Evolutionary conservation across 306 rosid species (phyloP).

Genomic region (Cicer cuneatum): DNA sequence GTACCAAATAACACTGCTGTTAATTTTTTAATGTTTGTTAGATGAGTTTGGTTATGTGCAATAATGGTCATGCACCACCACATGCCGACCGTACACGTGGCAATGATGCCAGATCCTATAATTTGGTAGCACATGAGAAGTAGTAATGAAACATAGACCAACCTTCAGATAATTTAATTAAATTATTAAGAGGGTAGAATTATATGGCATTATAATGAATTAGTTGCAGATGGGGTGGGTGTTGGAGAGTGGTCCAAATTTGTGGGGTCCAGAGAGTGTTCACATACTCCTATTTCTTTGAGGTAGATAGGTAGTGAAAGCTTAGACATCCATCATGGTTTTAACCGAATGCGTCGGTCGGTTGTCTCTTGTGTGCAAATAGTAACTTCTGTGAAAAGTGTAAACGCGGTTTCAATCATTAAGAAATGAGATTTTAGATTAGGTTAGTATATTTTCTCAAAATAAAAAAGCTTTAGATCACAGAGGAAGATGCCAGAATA

Average conservation of each 20-base stretch:
- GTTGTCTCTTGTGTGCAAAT: neutral
- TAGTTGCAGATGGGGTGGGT: neutral
- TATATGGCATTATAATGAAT: neutral
- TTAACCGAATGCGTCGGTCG: neutral
- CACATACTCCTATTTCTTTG: conserved; percentile 28
- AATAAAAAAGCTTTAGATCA: too few species aligned
- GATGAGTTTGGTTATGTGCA: conserved; percentile 40
- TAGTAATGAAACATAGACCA: conserved; percentile 32
- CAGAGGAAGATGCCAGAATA: too few species aligned
- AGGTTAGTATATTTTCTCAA: neutral
- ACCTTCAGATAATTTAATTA: neutral
- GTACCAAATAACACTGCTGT: too few species aligned
- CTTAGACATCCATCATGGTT: conserved; percentile 33
- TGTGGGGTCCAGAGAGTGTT: conserved; percentile 42
- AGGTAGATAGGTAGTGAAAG: neutral
- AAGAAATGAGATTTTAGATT: conserved; percentile 1
- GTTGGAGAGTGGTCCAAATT: conserved; percentile 39
- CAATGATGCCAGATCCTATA: conserved; percentile 19
- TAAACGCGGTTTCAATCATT: conserved; percentile 23
- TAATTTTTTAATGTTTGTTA: neutral
- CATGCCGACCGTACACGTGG: conserved; percentile 45
- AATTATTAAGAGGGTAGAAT: conserved; percentile 14
- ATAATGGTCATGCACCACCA: conserved; percentile 41
- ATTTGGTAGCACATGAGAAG: neutral
- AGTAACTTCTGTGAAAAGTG: neutral